A percentile compares a stretch with the other conserved stretches of the same genome.
Conservation (phyloP, 176 grass and related monocot genomes). For the Juncus inflexus region DNA sequence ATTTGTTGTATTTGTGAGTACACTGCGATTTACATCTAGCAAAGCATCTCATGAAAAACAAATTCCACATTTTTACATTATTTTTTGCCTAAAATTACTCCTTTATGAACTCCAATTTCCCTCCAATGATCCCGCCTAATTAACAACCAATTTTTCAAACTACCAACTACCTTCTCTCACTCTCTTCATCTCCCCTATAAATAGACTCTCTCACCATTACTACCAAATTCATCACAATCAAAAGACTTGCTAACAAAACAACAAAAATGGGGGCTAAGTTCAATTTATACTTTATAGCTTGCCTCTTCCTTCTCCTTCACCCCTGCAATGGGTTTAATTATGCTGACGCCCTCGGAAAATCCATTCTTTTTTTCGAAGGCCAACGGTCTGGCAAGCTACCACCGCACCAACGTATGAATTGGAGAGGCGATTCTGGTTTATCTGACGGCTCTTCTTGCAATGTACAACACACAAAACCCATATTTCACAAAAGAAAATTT, state of each 20-base stretch:
- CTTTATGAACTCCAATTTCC: constrained; percentile 3
- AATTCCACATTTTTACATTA: too few relatives aligned
- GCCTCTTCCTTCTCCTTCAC: constrained; percentile 27
- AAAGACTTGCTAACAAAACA: neutral
- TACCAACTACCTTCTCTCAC: constrained; percentile 21
- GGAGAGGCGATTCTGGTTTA: constrained; percentile 72
- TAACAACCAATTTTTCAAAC: constrained; percentile 3
- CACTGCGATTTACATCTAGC: too few relatives aligned
- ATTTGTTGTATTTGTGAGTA: too few relatives aligned
- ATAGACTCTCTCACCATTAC: neutral
- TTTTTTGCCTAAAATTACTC: constrained; percentile 4
- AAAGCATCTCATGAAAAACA: too few relatives aligned
- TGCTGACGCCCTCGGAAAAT: constrained; percentile 78
- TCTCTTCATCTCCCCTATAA: constrained; percentile 33
- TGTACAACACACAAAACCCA: constrained; percentile 19
- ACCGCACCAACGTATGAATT: constrained; percentile 45
- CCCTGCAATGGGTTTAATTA: constrained; percentile 54
- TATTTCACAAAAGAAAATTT: neutral
- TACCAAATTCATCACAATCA: neutral
- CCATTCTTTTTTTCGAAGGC: constrained; percentile 90
- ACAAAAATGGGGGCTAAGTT: constrained; percentile 28
- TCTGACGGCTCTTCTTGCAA: constrained; percentile 52
- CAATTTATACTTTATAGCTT: neutral
- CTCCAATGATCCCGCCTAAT: constrained; percentile 23
- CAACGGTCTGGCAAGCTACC: constrained; percentile 90